Evolutionary conservation across 495 filamentous ascomycete species (phyloP).

Genomic region (Penicillium diatomitis): DNA sequence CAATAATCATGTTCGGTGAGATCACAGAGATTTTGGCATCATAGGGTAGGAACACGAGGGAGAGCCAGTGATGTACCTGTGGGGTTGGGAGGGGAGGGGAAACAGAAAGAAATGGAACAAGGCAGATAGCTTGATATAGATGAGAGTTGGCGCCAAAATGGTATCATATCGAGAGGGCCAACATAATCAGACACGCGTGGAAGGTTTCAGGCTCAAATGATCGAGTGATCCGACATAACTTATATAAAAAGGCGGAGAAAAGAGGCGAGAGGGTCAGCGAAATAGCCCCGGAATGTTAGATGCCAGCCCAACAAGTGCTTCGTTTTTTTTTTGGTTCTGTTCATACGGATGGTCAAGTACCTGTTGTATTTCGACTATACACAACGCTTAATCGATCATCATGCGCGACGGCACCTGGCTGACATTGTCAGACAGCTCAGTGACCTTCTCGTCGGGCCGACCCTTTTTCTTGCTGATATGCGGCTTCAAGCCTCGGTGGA

Average conservation of each 20-base stretch:
- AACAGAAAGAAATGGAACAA: background rate
- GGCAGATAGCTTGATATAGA: too few species aligned
- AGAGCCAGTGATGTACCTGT: background rate
- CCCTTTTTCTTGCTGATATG: slow-evolving; percentile 63
- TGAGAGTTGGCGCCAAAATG: slow-evolving; percentile 16
- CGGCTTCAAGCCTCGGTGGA: slow-evolving; percentile 80
- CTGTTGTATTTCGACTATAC: background rate
- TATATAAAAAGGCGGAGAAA: slow-evolving; percentile 1
- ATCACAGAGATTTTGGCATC: slow-evolving; percentile 15
- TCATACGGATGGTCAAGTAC: too few species aligned
- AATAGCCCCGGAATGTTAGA: slow-evolving; percentile 4
- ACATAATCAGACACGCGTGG: slow-evolving; percentile 11
- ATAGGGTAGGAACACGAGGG: background rate
- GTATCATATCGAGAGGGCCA: slow-evolving; percentile 29
- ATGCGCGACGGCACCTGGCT: slow-evolving; percentile 57
- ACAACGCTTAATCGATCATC: slow-evolving; percentile 67
- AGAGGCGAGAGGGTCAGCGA: slow-evolving; percentile 1
- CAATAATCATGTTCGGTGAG: background rate
- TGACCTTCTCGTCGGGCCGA: slow-evolving; percentile 60
- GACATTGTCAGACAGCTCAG: slow-evolving; percentile 52
- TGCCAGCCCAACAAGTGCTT: too few species aligned
- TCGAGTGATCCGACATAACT: slow-evolving; percentile 11
- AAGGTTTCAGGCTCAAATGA: slow-evolving; percentile 16
- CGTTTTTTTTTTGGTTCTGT: too few species aligned
- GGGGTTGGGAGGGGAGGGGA: background rate